Evolutionary conservation across 768 basidiomycete genomes (phyloP), one percentile per base, ranked within the genome.

Genomic region (Leccinum pellstonianum): DNA sequence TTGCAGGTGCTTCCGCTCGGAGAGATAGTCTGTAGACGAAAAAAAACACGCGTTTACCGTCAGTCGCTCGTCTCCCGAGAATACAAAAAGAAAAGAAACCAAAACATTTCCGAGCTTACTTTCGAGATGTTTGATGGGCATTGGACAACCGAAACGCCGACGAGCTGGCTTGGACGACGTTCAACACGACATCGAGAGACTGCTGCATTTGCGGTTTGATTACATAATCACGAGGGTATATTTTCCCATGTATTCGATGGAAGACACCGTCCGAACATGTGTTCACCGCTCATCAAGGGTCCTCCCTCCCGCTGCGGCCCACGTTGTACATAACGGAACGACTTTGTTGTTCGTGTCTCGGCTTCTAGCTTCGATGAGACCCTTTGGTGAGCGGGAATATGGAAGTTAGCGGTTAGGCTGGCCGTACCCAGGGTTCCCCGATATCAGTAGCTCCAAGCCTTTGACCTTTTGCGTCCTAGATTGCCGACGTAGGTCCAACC

Each of bases 1-100:
- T 74, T 91, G 88, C 63, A 91, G 75, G 72, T 95, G 91, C 77
- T 93, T 93, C 74, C 93, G 89, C 81, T 95, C 93, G 25, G 82
- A 73, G 68, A 97, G 83, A 73, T 93, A 93, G 72, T 83, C 95
- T 95, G 72, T 12, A 17, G 31, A 53, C 29, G 57, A 56, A 38
- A 49, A 49, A 49, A 49, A 49, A 49, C 48, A 3, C 21, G 43
- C 2, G 15, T 31, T 58, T 23, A 2, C 17, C 4, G 41, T 58
- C 35, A 66, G 53, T 27, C 54, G 15, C 10, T 49, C 15, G 5
- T 33, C 35, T 8, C 11, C 3, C 21, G 17, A 19, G 50, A 51
- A 46, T 4, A 46, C 43, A 7, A 43, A 43, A 43, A 33, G 33
- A 23, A 29, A 46, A 51, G 47, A 46, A 55, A 7, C 4, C 4